Percentiles rank a stretch among this genome's conserved stretches.
phyloP scores from a whole-genome alignment of 495 filamentous ascomycete species.

The Penicillium paxilli region DNA sequence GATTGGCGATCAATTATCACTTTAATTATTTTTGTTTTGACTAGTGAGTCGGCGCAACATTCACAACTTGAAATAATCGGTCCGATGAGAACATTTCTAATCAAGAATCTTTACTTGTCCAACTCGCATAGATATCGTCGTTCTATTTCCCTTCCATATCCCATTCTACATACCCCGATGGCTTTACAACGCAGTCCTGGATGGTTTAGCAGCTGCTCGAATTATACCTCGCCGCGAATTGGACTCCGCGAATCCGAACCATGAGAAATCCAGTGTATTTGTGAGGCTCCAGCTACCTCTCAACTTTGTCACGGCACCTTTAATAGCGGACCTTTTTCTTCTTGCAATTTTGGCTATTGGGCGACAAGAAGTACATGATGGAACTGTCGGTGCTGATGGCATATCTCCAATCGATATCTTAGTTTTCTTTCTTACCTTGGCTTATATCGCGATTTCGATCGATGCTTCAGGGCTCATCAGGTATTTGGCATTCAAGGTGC shows the following conservation, averaged over 20 bases:
- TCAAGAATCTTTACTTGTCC: neutral
- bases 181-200: constrained; percentile 40
- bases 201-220: constrained; percentile 43
- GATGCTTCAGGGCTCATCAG: constrained; percentile 68
- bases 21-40: constrained; percentile 60
- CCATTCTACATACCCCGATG: constrained; percentile 54
- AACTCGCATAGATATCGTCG: constrained; percentile 52
- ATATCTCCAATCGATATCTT: constrained; percentile 67
- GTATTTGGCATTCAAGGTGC: constrained; percentile 65
- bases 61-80: neutral
- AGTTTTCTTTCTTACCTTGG: constrained; percentile 67
- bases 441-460: constrained; percentile 73
- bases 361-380: constrained; percentile 58
- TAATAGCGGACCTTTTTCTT: constrained; percentile 65
- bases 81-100: neutral
- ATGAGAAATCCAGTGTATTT: constrained; percentile 19
- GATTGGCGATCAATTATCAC: constrained; percentile 64
- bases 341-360: constrained; percentile 64
- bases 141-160: constrained; percentile 64
- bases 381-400: constrained; percentile 58
- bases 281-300: constrained; percentile 55
- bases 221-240: constrained; percentile 46
- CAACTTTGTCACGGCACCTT: constrained; percentile 65
- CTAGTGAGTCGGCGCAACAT: constrained; percentile 47
- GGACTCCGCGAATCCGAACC: constrained; percentile 2